A percentile compares a stretch with the other conserved stretches of the same genome.
Conservation (phyloP, 371 early-diverging fungal genomes). For the Saksenaea oblongispora region DNA sequence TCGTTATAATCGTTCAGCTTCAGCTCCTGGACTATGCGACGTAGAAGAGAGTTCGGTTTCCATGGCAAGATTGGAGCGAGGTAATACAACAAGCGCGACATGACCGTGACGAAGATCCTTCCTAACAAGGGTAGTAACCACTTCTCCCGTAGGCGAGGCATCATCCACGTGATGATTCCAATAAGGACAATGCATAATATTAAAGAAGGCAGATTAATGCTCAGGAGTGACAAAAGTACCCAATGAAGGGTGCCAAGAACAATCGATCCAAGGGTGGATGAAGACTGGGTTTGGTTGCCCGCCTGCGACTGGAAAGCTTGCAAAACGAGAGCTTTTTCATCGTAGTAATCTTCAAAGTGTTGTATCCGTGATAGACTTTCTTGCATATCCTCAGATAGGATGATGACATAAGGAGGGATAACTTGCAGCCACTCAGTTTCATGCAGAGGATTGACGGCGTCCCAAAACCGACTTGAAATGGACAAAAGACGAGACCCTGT, state of each 20-base stretch:
- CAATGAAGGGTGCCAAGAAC: conserved; percentile 3
- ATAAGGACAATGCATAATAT: conserved; percentile 27
- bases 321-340: neutral
- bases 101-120: conserved; percentile 11
- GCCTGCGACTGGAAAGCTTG: neutral
- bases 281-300: neutral
- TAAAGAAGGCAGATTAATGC: conserved; percentile 32
- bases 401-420: conserved; percentile 17
- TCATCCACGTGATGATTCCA: conserved; percentile 33
- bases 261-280: conserved; percentile 11
- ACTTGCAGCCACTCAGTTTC: conserved; percentile 18
- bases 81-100: conserved; percentile 7
- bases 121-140: conserved; percentile 30
- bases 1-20: conserved; percentile 27
- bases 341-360: conserved; percentile 18
- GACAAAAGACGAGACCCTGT: conserved; percentile 1
- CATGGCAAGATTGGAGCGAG: conserved; percentile 9
- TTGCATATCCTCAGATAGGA: conserved; percentile 7
- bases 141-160: conserved; percentile 25
- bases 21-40: conserved; percentile 10
- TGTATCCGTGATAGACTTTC: neutral
- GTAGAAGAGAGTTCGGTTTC: conserved; percentile 6
- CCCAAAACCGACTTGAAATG: conserved; percentile 31
- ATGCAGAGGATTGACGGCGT: conserved; percentile 28
- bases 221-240: conserved; percentile 1